Evolutionary conservation across 805 yeast genomes (phyloP), one percentile per base, ranked within the genome.

Genomic region (Candida taoyuanica): DNA sequence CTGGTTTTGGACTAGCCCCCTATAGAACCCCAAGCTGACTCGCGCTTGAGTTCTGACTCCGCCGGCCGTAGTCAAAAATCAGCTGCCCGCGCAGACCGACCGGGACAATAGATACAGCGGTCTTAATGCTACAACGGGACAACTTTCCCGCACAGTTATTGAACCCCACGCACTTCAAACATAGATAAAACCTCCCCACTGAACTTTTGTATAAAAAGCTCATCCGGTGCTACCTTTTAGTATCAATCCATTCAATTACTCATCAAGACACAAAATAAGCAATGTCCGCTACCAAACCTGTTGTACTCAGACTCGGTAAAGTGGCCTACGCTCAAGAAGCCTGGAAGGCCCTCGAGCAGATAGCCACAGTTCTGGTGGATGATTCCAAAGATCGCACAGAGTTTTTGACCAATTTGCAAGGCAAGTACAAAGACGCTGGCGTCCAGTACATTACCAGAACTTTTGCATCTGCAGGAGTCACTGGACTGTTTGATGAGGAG

Each of bases 401-500:
- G 33, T 67, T 67, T 37, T 36, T 67, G 20, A 42, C 56, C 16
- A 66, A 65, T 40, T 57, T 66, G 12, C 42, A 52, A 12, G 55
- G 60, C 18, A 51, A 53, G 21, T 52, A 62, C 15, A 50, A 62
- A 21, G 55, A 59, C 14, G 41, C 41, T 13, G 45, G 45, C 26
- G 54, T 63, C 13, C 55, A 60, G 20, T 53, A 64, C 31, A 63
- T 70, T 30, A 54, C 72, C 1, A 67, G 88, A 47, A 78, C 87
- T 2, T 78, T 72, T 41, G 65, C 59, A 5, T 70, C 80, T 43
- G 67, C 69, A 9, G 45, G 47, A 7, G 61, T 65, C 34, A 79
- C 86, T 3, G 89, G 89, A 2, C 59, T 76, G 31, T 76, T 82
- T 45, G 88, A 82, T 54, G 71, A 65, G 34, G 88, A 82, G 48